Percentiles rank a stretch among this genome's conserved stretches.
Evolutionary conservation across 2,329 filamentous ascomycete genomes (phyloP).

Genomic region (Cladosporium sp.): DNA sequence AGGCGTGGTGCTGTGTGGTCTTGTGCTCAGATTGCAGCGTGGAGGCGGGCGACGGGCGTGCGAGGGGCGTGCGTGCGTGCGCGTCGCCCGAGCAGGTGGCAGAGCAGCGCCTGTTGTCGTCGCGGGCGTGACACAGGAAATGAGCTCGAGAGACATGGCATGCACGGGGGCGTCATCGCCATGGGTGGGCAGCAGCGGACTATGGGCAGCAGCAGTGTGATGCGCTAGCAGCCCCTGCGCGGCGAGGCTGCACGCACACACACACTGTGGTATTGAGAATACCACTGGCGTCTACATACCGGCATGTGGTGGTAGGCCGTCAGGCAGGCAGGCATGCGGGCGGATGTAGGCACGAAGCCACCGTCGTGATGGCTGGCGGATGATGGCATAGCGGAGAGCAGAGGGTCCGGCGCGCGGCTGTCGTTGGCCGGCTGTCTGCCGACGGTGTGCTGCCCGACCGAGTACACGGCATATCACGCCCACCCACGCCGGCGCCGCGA

Average conservation of each 20-base stretch:
- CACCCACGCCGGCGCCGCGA: no score
- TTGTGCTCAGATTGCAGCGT: constrained; percentile 7
- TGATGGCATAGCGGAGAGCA: no score
- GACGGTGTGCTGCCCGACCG: no score
- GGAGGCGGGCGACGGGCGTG: no score
- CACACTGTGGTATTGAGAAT: no score
- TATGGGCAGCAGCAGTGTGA: not conserved
- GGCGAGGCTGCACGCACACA: not conserved
- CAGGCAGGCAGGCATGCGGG: not conserved
- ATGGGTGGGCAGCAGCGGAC: not conserved
- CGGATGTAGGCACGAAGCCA: not conserved
- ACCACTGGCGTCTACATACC: not conserved
- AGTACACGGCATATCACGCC: no score
- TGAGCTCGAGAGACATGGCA: constrained; percentile 3
- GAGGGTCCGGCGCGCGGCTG: no score
- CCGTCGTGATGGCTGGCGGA: constrained; percentile 1
- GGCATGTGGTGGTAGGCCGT: not conserved
- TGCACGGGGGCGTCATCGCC: constrained; percentile 3
- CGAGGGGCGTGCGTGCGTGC: constrained; percentile 1
- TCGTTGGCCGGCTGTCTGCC: no score
- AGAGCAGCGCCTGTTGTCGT: not conserved
- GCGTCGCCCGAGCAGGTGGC: constrained; percentile 1
- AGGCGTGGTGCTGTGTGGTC: constrained; percentile 1
- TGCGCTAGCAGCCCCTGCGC: not conserved
- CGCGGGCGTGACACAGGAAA: constrained; percentile 4